Evolutionary conservation across 371 early-diverging fungal genomes (phyloP), one percentile per base, ranked within the genome.

Genomic region (Mortierella sp.): DNA sequence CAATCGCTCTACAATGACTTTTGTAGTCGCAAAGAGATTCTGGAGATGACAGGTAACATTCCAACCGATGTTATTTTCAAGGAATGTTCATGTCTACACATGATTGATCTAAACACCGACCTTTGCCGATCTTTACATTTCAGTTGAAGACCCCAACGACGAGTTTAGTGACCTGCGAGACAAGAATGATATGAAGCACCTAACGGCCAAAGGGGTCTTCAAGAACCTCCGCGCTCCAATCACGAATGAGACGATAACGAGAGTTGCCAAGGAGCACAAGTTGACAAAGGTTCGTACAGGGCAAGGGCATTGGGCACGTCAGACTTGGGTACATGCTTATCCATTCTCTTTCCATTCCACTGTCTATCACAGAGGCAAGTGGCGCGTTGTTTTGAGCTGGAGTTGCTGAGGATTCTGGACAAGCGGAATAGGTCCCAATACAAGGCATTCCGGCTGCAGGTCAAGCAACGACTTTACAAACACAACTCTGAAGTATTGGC

Each of bases 111-210:
- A 6, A 21, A 10, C n/a, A n/a, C n/a, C n/a, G n/a, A n/a, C 17
- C 21, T 21, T 3, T 48, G 10, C 21, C 48, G 24, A 9, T 45
- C 19, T 10, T 39, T 19, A 31, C 21, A 22, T 45, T 58, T 12
- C 76, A 83, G 97, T 97, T 29, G 98, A 97, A 68, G 96, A 96
- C 69, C 96, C 96, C 8, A 95, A 92, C 65, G 96, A 96, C 57
- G 86, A 84, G 4, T 96, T 96, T 68, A 84, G 86, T 51, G 94
- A 92, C 67, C 76, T 97, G 83, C 85, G 98, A 8, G 96, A 96
- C 60, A 84, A 87, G 65, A 88, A 88, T 65, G 97, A 97, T 65
- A 72, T 95, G 79, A 84, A 85, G 40, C 79, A 79, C 28, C 71
- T 97, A 56, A 61, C 85, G 6, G 72, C 80, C 5, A 79, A 83